Evolutionary conservation across 2,329 filamentous ascomycete species (phyloP), one percentile per base, ranked within the genome.

Genomic region (Fusarium sp.): DNA sequence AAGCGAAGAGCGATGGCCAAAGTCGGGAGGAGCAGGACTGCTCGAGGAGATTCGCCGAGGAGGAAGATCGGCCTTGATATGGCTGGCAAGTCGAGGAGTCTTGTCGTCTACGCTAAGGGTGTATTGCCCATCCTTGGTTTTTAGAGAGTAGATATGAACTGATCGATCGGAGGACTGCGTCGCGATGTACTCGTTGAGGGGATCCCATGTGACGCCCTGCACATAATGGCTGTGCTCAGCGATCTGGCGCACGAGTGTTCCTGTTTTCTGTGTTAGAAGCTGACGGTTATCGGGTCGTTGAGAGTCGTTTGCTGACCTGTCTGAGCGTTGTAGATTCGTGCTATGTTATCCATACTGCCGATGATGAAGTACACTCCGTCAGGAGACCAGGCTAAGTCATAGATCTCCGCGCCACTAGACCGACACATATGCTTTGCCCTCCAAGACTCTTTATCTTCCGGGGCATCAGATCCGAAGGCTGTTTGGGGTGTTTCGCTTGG

Each of bases 281-380:
- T 36, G 55, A 63, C 49, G 26, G 45, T 38, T 35, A 55, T 39
- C 24, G 51, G 14, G 24, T 56, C 14, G 36, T 24, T 10, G 20
- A 24, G 41, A 52, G 45, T 60, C 45, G 64, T n/a, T 55, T 70
- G 76, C 88, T 73, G 86, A 95, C 94, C 96, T 78, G 93, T 96
- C 74, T 93, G 92, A 64, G 95, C 94, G 83, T 97, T 98, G 87
- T 98, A 98, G 78, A 99, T 98, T 68, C 96, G 90, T 66, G 96
- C 95, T 81, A 98, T 92, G 82, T 99, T 99, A 85, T 99, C 96
- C 95, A 99, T 98, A 84, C 96, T 98, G 44, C 96, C 96, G 31
- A 97, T 98, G 78, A 99, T 98, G 85, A 99, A 98, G 85, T 97
- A 96, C 44, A 92, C 87, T 44, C 94, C 95, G 82, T 99, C 96